Conservation (phyloP, 2,329 filamentous ascomycete species). For the Paecilomyces dactylethromorphus region DNA sequence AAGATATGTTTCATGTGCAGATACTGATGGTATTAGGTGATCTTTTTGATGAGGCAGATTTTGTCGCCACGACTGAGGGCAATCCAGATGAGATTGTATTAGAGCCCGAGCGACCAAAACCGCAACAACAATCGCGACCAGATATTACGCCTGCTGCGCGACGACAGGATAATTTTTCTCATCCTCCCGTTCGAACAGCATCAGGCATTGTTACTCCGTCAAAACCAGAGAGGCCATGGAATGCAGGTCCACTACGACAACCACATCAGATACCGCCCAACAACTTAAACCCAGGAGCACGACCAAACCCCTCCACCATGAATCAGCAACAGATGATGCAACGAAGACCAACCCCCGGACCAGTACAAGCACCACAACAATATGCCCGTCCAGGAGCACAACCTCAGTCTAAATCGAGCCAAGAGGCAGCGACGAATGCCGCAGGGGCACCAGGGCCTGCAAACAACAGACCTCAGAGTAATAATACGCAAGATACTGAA, state of each 20-base stretch:
- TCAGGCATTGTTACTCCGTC: conserved; percentile 29
- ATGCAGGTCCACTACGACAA: conserved; percentile 12
- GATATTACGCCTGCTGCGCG: conserved; percentile 14
- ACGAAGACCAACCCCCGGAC: neutral
- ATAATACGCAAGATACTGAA: conserved; percentile 15
- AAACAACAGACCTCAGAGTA: conserved; percentile 5
- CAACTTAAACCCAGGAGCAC: conserved; percentile 10
- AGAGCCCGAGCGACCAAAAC: conserved; percentile 24
- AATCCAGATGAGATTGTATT: conserved; percentile 73
- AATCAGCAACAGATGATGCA: conserved; percentile 2
- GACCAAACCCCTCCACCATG: conserved; percentile 12
- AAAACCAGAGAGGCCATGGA: conserved; percentile 28
- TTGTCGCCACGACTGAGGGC: conserved; percentile 60
- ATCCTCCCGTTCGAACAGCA: conserved; percentile 13
- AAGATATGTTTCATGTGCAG: neutral
- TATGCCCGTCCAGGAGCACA: neutral
- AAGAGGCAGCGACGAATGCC: conserved; percentile 5
- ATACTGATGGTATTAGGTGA: conserved; percentile 27
- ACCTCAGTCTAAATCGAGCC: neutral
- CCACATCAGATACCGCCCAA: conserved; percentile 12
- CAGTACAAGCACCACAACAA: neutral
- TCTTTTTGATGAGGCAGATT: conserved; percentile 73
- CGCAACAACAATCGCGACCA: conserved; percentile 19
- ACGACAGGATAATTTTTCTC: conserved; percentile 11
- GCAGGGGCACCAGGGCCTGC: conserved; percentile 11